These are phyloP conservation scores for Trypanosoma mega DNA, from an alignment of 208 protist species.

Conservation along the genomic window DNA sequence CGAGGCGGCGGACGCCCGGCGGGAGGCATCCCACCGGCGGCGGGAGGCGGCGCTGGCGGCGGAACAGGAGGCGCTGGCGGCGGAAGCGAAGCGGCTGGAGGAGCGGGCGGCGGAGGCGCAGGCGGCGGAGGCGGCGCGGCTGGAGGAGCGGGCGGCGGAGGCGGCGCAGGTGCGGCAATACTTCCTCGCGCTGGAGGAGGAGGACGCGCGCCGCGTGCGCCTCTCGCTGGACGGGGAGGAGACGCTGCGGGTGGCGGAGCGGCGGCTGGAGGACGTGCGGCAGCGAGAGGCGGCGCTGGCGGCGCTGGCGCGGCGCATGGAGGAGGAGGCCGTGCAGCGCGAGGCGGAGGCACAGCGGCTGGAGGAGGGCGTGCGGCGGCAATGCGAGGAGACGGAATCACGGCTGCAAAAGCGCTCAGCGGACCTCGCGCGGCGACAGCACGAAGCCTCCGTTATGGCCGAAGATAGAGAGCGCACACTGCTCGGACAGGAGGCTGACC, in stretches of 20 bases:
- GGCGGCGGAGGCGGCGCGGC: conserved; percentile 23
- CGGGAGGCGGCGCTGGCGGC: conserved; percentile 39
- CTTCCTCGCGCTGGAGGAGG: conserved; percentile 51
- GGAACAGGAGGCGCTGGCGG: conserved; percentile 32
- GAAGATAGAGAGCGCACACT: conserved; percentile 53
- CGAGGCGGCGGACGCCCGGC: conserved; percentile 49
- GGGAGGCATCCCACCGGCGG: conserved; percentile 34
- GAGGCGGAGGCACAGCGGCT: conserved; percentile 42
- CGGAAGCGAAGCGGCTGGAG: conserved; percentile 23
- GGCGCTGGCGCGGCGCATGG: conserved; percentile 35
- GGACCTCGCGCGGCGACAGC: conserved; percentile 39
- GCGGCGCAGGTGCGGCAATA: conserved; percentile 56
- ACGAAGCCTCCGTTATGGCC: conserved; percentile 28
- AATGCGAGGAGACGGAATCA: conserved; percentile 29
- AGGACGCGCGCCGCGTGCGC: conserved; percentile 41
- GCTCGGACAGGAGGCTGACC: conserved; percentile 48
- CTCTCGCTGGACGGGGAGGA: conserved; percentile 42
- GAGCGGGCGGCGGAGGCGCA: conserved; percentile 9
- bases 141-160: conserved; percentile 33
- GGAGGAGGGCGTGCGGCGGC: conserved; percentile 40
- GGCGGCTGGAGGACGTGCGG: conserved; percentile 37
- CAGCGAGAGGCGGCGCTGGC: conserved; percentile 49
- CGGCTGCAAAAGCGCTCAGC: conserved; percentile 39
- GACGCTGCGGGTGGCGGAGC: conserved; percentile 45
- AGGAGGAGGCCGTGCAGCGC: conserved; percentile 38